Evolutionary conservation across 306 rosid genomes (phyloP), one percentile per base, ranked within the genome.

Genomic region (Rosa lucieae): DNA sequence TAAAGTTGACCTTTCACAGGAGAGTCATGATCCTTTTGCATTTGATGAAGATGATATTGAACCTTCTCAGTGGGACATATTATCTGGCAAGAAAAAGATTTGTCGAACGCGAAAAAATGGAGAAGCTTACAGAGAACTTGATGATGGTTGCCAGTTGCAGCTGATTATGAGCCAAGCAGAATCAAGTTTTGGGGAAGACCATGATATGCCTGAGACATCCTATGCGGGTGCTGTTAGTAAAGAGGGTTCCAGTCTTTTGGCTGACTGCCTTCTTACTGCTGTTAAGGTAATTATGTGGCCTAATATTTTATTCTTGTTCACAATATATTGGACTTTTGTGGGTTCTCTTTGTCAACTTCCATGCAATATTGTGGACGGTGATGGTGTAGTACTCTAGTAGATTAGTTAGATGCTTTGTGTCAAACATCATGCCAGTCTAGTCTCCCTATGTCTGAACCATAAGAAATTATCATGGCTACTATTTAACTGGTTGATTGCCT

Each of bases 31-130:
- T 85, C 98, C 98, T 26, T 95, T 91, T 89, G 99, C 99, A 47
- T 95, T 95, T 89, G 99, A 95, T 76, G 99, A 96, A 83, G 90
- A 83, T 81, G 99, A 96, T 59, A 46, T 79, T 82, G 83, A 72
- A 81, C 99, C 92, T 79, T 91, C 99, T 65, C 90, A 96, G 83
- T 96, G 98, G 99, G 99, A 96, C 84, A 52, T 88, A 66, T 84
- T 91, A 77, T 91, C 97, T 32, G 89, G 95, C 85, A 93, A 91
- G 79, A 82, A 84, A 53, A 88, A 82, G 51, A 52, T 6, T 63
- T 32, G 89, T 81, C 88, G 26, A 46, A 59, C 89, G 32, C 89
- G 63, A 80, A 83, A 82, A 70, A 71, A 63, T 78, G 82, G 67
- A 78, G 69, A 53, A 32, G 63, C 73, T 42, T 78, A 20, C 74